Base-by-base conservation (phyloP, 495 filamentous ascomycete genomes). In the Podospora pseudopauciseta region DNA sequence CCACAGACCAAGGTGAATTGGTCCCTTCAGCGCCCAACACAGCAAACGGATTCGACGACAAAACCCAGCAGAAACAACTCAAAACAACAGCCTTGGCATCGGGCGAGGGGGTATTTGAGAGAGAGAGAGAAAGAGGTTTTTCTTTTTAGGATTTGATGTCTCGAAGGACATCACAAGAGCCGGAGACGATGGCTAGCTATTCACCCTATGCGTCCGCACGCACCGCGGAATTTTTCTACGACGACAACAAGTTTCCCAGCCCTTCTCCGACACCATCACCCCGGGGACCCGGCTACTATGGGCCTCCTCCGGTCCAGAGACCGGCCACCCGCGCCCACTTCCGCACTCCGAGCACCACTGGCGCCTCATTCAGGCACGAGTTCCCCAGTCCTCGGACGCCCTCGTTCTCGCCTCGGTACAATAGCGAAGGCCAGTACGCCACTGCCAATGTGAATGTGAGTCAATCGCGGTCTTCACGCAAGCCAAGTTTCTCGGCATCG, bases 361-460 rank as follows among this genome's bases (percentile, higher is more conserved):
- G 71, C 57, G 63, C 60, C 64, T 62, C 18, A 65, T 60, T 63
- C 63, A 67, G 44, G 53, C 61, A 11, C 67, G 71, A 67, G 71
- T 76, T 65, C 53, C 66, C 65, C 67, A 80, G 76, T 68, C 78
- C 79, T 68, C 76, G 78, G 66, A 70, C 75, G 39, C 76, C 80
- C 67, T 76, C 78, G 60, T 75, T 82, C 73, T 85, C 82, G 5
- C 82, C 82, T 55, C 81, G 82, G 64, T 84, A 81, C 69, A 83
- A 78, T 66, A 86, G 81, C 72, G 85, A 83, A 72, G 86, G 86
- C 75, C 75, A 85, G 65, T 85, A 85, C 77, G 82, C 80, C 76
- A 85, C 82, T 78, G 82, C 80, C 74, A 81, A 85, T 83, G 82
- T 85, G 82, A 85, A 82, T 85, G 82, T 85, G 82, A 85, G 82